These are phyloP conservation scores for Cymbopogon flexuosus DNA, from an alignment of 202 grass and related monocot genomes.

Conservation along the genomic window DNA sequence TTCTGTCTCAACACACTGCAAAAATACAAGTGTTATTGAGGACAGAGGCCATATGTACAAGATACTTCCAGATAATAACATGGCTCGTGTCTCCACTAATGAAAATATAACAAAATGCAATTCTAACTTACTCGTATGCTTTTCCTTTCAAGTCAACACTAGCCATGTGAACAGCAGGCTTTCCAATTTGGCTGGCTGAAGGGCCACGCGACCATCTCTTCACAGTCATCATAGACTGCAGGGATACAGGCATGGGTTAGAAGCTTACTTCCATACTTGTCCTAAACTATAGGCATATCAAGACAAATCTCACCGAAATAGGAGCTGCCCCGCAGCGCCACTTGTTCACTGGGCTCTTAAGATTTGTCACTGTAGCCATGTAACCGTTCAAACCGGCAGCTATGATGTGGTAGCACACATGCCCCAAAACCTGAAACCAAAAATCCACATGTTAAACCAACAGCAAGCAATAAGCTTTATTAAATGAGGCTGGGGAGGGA, in stretches of 20 bases:
- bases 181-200: slow-evolving; percentile 65
- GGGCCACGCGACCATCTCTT: slow-evolving; percentile 84
- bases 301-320: slow-evolving; percentile 64
- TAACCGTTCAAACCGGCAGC: slow-evolving; percentile 90
- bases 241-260: slow-evolving; percentile 20
- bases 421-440: slow-evolving; percentile 79
- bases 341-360: slow-evolving; percentile 86
- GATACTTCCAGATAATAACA: not conserved
- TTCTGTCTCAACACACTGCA: slow-evolving; percentile 72
- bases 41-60: not conserved
- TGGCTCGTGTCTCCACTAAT: not conserved
- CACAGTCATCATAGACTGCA: slow-evolving; percentile 95
- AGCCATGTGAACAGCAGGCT: slow-evolving; percentile 89
- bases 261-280: not conserved
- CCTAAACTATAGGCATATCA: not conserved
- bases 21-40: slow-evolving; percentile 10
- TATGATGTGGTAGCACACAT: slow-evolving; percentile 90
- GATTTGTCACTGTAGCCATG: slow-evolving; percentile 96
- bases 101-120: not conserved
- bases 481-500: slow-evolving; percentile 25
- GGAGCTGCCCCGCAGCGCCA: slow-evolving; percentile 94
- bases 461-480: slow-evolving; percentile 14
- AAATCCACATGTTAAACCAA: slow-evolving; percentile 19
- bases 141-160: slow-evolving; percentile 89
- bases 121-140: slow-evolving; percentile 81